These are phyloP conservation scores for Calcarisporium arbuscula DNA, from an alignment of 2,329 filamentous ascomycete species.

Conservation along the genomic window DNA sequence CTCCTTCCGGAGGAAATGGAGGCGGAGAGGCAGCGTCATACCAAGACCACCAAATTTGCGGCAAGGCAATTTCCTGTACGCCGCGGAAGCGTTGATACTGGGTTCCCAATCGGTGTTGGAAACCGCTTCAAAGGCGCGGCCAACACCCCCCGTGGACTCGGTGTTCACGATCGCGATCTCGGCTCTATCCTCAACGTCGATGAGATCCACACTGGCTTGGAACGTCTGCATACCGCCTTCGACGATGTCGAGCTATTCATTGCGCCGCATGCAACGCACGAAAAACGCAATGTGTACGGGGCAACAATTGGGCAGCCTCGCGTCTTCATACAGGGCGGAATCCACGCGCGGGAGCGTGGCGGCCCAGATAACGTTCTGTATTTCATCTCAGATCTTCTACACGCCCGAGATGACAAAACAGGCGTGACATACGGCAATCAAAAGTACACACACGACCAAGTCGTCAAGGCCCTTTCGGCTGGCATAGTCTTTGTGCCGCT, in stretches of 20 bases:
- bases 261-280: conserved; percentile 36
- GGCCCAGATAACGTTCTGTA: conserved; percentile 50
- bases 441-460: conserved; percentile 44
- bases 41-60: neutral
- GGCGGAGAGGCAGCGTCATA: conserved; percentile 5
- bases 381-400: conserved; percentile 51
- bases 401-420: conserved; percentile 40
- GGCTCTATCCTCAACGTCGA: conserved; percentile 36
- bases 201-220: conserved; percentile 38
- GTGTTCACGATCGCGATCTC: conserved; percentile 28
- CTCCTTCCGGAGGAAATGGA: conserved; percentile 31
- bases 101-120: conserved; percentile 32
- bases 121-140: conserved; percentile 36
- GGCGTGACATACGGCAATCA: conserved; percentile 47
- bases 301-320: conserved; percentile 41
- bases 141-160: conserved; percentile 24
- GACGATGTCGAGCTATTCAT: conserved; percentile 32
- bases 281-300: conserved; percentile 32
- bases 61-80: no score
- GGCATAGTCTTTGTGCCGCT: conserved; percentile 48
- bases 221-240: conserved; percentile 33
- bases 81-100: neutral
- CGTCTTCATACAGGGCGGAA: conserved; percentile 45
- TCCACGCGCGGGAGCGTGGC: conserved; percentile 54
- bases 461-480: conserved; percentile 41